phyloP scores from a whole-genome alignment of 305 asterid species.

The Stenogyne calaminthoides region DNA sequence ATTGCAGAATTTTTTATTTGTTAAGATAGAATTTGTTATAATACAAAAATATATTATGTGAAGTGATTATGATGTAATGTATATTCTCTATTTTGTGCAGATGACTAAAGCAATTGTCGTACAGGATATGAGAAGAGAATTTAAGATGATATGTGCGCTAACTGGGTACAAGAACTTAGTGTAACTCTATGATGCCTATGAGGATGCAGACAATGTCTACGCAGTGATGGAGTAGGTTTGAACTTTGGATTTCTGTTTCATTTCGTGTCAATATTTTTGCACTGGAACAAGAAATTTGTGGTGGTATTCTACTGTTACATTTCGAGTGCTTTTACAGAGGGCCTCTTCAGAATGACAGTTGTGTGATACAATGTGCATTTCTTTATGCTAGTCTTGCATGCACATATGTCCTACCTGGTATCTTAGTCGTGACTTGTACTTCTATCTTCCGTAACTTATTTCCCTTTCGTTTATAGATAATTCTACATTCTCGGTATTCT shows the following conservation, averaged over 20 bases:
- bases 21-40: too few species aligned
- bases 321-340: too few species aligned
- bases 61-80: too few species aligned
- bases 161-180: conserved; percentile 87
- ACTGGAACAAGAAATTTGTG: too few species aligned
- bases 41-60: too few species aligned
- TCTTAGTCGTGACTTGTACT: not conserved
- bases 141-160: conserved; percentile 73
- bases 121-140: conserved; percentile 90
- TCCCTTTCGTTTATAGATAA: conserved; percentile 45
- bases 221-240: conserved; percentile 88
- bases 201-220: conserved; percentile 78
- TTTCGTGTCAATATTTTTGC: not conserved
- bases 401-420: not conserved
- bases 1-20: too few species aligned
- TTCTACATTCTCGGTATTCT: conserved; percentile 52
- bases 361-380: not conserved
- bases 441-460: conserved; percentile 13
- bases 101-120: conserved; percentile 86
- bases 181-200: conserved; percentile 79
- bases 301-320: too few species aligned
- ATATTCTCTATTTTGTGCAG: conserved; percentile 52
- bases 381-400: not conserved
- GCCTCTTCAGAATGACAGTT: not conserved
- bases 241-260: conserved; percentile 9